Conservation (phyloP, 2,329 filamentous ascomycete genomes). For the Talaromyces amestolkiae region DNA sequence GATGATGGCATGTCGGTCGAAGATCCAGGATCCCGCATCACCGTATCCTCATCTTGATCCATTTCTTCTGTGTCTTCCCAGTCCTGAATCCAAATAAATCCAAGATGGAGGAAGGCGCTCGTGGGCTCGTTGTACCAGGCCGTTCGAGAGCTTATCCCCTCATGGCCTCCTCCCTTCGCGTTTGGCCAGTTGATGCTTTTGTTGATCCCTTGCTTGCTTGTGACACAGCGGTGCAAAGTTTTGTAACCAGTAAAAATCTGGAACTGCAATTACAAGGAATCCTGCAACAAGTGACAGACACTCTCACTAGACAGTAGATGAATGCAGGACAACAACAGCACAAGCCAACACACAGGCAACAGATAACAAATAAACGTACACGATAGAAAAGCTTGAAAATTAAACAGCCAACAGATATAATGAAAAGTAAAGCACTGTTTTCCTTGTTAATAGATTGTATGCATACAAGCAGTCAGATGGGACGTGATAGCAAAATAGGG, state of each 20-base stretch:
- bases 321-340: neutral
- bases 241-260: neutral
- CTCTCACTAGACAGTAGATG: neutral
- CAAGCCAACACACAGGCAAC: neutral
- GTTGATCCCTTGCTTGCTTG: neutral
- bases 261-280: neutral
- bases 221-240: neutral
- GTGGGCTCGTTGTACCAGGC: constrained; percentile 8
- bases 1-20: neutral
- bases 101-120: neutral
- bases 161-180: constrained; percentile 13
- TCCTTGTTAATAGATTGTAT: neutral
- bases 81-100: neutral
- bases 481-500: constrained; percentile 14
- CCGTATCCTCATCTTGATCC: constrained; percentile 41
- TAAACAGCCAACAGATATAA: neutral
- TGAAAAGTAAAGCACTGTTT: neutral
- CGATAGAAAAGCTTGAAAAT: neutral
- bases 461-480: neutral
- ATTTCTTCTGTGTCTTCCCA: constrained; percentile 14
- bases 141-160: constrained; percentile 15
- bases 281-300: neutral
- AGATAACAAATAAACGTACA: neutral
- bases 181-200: constrained; percentile 1
- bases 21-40: constrained; percentile 34